Evolutionary conservation across 345 rosid genomes (phyloP).

Genomic region (Eucalyptus fibrosa): DNA sequence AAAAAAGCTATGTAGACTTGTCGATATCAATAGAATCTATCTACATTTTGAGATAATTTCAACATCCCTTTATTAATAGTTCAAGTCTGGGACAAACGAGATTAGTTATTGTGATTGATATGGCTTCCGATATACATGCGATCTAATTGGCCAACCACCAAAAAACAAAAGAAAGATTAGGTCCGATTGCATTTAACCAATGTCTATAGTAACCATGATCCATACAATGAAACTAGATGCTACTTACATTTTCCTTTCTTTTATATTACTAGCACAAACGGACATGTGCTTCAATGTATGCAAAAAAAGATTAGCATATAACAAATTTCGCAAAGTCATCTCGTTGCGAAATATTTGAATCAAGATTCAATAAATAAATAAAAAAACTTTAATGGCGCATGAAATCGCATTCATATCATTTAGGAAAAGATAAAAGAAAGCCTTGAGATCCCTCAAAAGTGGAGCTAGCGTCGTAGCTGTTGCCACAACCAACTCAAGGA

Average conservation of each 20-base stretch:
- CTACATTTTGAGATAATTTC: neutral
- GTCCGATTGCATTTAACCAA: too few relatives aligned
- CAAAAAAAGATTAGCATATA: neutral
- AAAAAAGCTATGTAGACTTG: neutral
- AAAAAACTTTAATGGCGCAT: neutral
- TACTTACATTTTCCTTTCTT: too few relatives aligned
- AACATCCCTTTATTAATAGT: neutral
- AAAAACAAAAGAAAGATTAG: too few relatives aligned
- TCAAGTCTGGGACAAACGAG: accelerated
- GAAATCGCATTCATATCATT: too few relatives aligned
- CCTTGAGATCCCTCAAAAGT: neutral
- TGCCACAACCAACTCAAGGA: neutral
- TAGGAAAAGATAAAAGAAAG: neutral
- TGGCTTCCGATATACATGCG: neutral
- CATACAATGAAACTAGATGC: accelerated
- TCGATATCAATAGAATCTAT: neutral
- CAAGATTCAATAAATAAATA: neutral
- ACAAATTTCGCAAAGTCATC: neutral
- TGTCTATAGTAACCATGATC: accelerated
- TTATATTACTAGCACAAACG: too few relatives aligned
- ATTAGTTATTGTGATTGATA: too few relatives aligned
- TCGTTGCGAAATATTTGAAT: neutral
- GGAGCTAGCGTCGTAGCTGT: neutral
- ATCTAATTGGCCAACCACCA: neutral
- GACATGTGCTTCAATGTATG: neutral